Base-by-base conservation (phyloP, 352 stramenopile species). In the Pilasporangium apinafurcum region DNA sequence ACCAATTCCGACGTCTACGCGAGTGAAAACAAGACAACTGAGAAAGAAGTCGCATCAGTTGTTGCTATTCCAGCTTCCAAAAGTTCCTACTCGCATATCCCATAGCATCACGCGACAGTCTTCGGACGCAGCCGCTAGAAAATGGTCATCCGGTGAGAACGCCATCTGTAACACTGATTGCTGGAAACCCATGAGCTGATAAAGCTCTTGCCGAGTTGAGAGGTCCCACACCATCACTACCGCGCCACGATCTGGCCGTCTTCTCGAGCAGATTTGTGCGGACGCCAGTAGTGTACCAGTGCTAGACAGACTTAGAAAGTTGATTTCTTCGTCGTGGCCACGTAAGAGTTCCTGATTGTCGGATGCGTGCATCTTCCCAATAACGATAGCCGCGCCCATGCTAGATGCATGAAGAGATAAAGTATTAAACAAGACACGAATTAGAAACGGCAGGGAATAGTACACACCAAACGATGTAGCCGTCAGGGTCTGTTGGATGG, bases 61-160 rank as follows among this genome's bases (percentile, higher is more conserved):
- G 2, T 10, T 1, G 18, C n/a, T n/a, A n/a, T n/a, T n/a, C n/a
- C n/a, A n/a, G n/a, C n/a, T n/a, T n/a, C n/a, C n/a, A 30, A 5
- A n/a, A 22, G 22, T 31, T 56, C 65, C 28, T 37, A 86, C 76
- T 20, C 73, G 57, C 61, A 86, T 71, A 70, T 91, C 76, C 79
- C 73, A 91, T 9, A 89, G 52, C 48, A 86, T 65, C 28, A 91
- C 53, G 6, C 65, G 65, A 25, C 63, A 83, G 52, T 90, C 78
- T 28, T 80, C 68, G 0, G 73, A 66, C 2, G 78, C 77, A 8
- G 72, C 78, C 8, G 74, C 64, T 20, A 91, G 71, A 31, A 88
- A 87, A 33, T 85, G 73, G 34, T 91, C 74, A 44, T 91, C 78
- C 1, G 73, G 75, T 8, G 75, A 91, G 44, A 88, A 90, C 1